phyloP scores from a whole-genome alignment of 495 filamentous ascomycete genomes.

The Neurospora sp. region DNA sequence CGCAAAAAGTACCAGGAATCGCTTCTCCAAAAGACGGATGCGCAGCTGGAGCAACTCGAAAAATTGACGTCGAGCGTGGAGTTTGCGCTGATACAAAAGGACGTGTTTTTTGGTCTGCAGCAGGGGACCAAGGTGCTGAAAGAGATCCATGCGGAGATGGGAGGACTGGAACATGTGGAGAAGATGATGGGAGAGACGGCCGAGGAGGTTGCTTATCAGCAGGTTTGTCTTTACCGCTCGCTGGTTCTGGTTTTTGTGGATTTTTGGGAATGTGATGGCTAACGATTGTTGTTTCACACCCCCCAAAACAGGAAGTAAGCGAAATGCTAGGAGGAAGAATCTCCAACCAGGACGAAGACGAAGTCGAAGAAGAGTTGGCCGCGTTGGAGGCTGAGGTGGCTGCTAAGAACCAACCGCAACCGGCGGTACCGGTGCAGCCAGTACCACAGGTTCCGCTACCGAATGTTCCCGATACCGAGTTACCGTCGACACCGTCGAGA shows the following conservation, averaged over 20 bases:
- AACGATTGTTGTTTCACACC: neutral
- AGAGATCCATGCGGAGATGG: constrained; percentile 93
- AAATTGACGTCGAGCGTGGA: constrained; percentile 75
- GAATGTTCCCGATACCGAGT: constrained; percentile 44
- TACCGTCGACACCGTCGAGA: constrained; percentile 20
- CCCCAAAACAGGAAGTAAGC: constrained; percentile 59
- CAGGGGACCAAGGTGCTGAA: constrained; percentile 83
- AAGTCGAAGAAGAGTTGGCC: constrained; percentile 91
- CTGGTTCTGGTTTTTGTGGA: neutral
- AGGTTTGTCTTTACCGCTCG: constrained; percentile 37
- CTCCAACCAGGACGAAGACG: constrained; percentile 90
- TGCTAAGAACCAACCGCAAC: neutral
- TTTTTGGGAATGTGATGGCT: neutral
- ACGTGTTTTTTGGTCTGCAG: constrained; percentile 83
- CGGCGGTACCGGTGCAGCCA: neutral
- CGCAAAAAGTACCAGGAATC: constrained; percentile 96
- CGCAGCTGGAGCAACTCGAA: constrained; percentile 80
- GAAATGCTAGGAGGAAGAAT: constrained; percentile 80
- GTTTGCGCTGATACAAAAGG: constrained; percentile 91
- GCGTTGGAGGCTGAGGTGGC: constrained; percentile 59
- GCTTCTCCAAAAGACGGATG: constrained; percentile 80
- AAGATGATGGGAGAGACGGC: constrained; percentile 85
- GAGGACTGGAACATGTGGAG: constrained; percentile 84
- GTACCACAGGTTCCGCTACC: constrained; percentile 38
- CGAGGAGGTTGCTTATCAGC: constrained; percentile 80